These are phyloP conservation scores for Hortaea werneckii DNA, from an alignment of 2,329 filamentous ascomycete genomes.

Conservation along the genomic window DNA sequence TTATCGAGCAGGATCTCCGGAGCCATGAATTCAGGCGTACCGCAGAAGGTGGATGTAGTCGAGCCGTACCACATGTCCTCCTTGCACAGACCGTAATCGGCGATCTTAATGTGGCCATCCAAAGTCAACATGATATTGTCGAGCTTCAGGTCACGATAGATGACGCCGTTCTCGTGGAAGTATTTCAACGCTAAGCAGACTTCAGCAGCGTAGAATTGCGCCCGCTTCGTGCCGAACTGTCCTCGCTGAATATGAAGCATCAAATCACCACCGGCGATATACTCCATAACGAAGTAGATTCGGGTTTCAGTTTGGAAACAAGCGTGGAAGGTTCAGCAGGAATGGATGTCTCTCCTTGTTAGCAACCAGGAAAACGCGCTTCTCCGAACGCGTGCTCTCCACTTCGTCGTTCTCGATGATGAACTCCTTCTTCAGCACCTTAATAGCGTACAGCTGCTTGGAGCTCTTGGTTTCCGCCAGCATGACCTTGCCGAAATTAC, in stretches of 20 bases:
- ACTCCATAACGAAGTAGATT: constrained; percentile 99
- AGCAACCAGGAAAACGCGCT: constrained; percentile 91
- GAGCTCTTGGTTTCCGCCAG: constrained; percentile 90
- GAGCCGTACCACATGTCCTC: constrained; percentile 99
- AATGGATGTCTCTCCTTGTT: constrained; percentile 97
- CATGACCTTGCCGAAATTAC: constrained; percentile 99
- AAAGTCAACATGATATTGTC: constrained; percentile 88
- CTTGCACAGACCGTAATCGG: constrained; percentile 96
- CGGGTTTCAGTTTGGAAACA: constrained; percentile 98
- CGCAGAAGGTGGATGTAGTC: constrained; percentile 95
- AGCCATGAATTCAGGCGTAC: constrained; percentile 99
- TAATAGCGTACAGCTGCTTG: constrained; percentile 92
- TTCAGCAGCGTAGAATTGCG: constrained; percentile 96
- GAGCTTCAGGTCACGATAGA: constrained; percentile 75
- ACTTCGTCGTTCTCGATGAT: constrained; percentile 99
- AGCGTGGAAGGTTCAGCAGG: constrained; percentile 85
- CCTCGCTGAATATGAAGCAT: constrained; percentile 98
- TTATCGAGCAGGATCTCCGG: constrained; percentile 98
- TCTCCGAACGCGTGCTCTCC: constrained; percentile 93
- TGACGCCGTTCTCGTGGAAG: constrained; percentile 98
- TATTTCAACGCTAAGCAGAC: constrained; percentile 96
- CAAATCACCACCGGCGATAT: constrained; percentile 93
- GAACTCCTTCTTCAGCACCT: constrained; percentile 98
- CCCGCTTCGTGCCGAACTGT: constrained; percentile 88
- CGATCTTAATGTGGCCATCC: constrained; percentile 97